Conservation (phyloP, 2,329 filamentous ascomycete species). For the Fusarium papillatum region DNA sequence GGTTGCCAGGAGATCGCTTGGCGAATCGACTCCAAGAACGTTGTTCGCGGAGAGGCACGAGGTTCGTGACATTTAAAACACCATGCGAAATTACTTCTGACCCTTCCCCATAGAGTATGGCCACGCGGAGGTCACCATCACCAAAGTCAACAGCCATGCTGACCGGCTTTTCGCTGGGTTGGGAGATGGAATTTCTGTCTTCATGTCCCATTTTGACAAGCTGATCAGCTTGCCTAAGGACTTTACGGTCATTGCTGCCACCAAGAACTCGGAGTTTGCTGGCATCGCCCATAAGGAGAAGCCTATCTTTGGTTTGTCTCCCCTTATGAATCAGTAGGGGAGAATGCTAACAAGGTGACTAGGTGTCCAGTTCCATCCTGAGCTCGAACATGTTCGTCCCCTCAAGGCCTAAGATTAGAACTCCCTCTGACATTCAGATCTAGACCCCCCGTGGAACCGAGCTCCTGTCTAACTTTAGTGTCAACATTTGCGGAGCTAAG, state of each 20-base stretch:
- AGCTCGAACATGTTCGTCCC: not conserved
- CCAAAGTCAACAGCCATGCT: not conserved
- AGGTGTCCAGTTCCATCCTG: not conserved
- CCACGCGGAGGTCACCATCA: not conserved
- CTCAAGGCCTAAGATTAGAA: not conserved
- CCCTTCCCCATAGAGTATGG: not conserved
- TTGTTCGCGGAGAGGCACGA: not conserved
- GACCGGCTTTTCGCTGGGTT: not conserved
- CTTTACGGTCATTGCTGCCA: not conserved
- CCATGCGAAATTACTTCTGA: not conserved
- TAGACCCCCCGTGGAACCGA: not conserved
- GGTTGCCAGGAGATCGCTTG: not conserved
- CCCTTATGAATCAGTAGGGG: not conserved
- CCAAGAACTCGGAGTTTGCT: not conserved
- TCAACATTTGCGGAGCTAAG: not conserved
- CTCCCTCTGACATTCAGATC: not conserved
- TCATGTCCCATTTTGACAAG: not conserved
- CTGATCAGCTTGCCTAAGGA: not conserved
- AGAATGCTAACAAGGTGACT: not conserved
- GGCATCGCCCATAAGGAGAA: not conserved
- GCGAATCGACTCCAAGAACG: not conserved
- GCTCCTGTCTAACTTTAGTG: not conserved
- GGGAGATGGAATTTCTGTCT: not conserved
- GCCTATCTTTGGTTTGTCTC: not conserved
- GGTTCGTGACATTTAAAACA: not conserved